Evolutionary conservation across 345 rosid species (phyloP).

Genomic region (Cardamine chenopodiifolia): DNA sequence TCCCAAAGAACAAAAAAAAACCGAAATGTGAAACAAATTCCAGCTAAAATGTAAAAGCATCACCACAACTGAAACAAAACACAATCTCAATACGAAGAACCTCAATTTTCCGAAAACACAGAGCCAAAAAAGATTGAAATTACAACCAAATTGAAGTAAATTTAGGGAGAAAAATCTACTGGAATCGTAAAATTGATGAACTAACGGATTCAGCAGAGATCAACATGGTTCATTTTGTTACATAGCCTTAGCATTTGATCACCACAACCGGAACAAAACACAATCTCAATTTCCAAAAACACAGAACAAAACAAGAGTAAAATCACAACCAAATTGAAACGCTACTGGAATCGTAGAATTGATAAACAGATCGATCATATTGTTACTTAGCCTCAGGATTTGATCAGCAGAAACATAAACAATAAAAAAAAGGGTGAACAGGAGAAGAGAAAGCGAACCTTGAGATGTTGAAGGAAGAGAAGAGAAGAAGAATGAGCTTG

Average conservation of each 20-base stretch:
- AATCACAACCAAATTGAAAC: background rate
- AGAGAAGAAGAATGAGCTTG: conserved; percentile 84
- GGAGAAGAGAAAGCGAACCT: conserved; percentile 48
- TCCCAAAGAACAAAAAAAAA: background rate
- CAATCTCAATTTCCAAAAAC: background rate
- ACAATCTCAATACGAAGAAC: background rate
- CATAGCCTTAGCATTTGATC: background rate
- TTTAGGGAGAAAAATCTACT: background rate
- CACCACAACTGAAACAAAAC: background rate
- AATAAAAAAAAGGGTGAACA: background rate
- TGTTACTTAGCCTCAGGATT: background rate
- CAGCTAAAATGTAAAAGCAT: background rate
- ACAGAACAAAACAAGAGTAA: background rate
- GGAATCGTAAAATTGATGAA: background rate
- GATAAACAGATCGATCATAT: background rate
- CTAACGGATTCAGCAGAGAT: no score
- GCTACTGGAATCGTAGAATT: background rate
- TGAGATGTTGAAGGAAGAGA: conserved; percentile 91
- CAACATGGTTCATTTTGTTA: background rate
- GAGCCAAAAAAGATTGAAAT: background rate
- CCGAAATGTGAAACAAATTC: background rate
- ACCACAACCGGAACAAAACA: background rate
- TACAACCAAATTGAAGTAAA: background rate
- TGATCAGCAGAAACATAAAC: background rate
- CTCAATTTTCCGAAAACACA: background rate